Percentiles rank a stretch among this genome's conserved stretches.
These are phyloP conservation scores for Globisporangium rhizosaccharum DNA, from an alignment of 352 stramenopile genomes.

Conservation along the genomic window DNA sequence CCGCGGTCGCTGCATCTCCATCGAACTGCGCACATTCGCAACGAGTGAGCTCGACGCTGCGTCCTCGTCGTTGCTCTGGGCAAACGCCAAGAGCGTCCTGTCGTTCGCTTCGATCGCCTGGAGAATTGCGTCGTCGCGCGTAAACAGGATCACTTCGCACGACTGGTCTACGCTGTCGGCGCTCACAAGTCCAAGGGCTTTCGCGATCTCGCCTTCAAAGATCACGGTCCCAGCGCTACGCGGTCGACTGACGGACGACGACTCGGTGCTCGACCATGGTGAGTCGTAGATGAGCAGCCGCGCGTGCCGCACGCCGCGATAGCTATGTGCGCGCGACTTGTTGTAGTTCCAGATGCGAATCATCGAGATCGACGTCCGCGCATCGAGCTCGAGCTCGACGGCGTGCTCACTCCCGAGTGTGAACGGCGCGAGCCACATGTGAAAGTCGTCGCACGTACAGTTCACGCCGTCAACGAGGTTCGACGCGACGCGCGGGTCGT, in stretches of 20 bases:
- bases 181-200: slow-evolving; percentile 61
- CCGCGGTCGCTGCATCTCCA: slow-evolving; percentile 40
- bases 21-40: slow-evolving; percentile 26
- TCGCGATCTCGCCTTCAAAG: slow-evolving; percentile 83
- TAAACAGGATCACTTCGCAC: slow-evolving; percentile 88
- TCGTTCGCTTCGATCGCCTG: slow-evolving; percentile 71
- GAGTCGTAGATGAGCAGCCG: slow-evolving; percentile 42
- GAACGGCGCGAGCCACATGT: slow-evolving; percentile 89
- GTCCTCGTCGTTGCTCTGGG: slow-evolving; percentile 41
- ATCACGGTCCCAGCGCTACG: slow-evolving; percentile 24
- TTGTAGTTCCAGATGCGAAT: slow-evolving; percentile 93
- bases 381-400: slow-evolving; percentile 49
- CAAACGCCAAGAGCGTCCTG: slow-evolving; percentile 17
- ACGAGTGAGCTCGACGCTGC: slow-evolving; percentile 34
- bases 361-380: slow-evolving; percentile 54
- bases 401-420: slow-evolving; percentile 44
- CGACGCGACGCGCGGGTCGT: slow-evolving; percentile 62
- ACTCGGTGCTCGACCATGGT: neutral
- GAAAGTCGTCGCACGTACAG: slow-evolving; percentile 87
- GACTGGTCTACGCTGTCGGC: slow-evolving; percentile 43
- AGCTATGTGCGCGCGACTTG: slow-evolving; percentile 83
- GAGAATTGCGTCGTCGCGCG: slow-evolving; percentile 52
- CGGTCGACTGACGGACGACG: neutral
- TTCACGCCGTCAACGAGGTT: slow-evolving; percentile 86
- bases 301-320: slow-evolving; percentile 54